A percentile compares a stretch with the other conserved stretches of the same genome.
Evolutionary conservation across 768 basidiomycete genomes (phyloP).

Genomic region (Mycena epipterygia): DNA sequence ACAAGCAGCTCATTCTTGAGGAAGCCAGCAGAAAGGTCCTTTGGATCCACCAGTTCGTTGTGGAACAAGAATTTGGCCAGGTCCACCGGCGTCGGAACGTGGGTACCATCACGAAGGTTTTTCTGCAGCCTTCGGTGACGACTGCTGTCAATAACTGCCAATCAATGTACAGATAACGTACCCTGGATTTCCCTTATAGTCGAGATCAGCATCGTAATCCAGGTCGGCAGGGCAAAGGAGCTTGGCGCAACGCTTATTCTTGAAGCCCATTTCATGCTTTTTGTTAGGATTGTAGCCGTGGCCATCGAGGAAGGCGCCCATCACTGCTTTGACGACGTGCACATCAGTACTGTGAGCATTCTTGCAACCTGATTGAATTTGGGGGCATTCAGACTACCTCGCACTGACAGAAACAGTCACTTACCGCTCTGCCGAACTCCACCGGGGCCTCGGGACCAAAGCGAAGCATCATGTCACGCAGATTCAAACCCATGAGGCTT

Average conservation of each 20-base stretch:
- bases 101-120: not conserved
- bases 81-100: not conserved
- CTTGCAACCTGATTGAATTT: not conserved
- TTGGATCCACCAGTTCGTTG: not conserved
- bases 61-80: not conserved
- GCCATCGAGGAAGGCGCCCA: not conserved
- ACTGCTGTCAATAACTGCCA: not conserved
- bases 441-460: too few relatives aligned
- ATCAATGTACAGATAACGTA: not conserved
- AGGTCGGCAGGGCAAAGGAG: not conserved
- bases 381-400: not conserved
- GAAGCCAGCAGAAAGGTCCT: not conserved
- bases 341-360: not conserved
- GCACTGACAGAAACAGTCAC: too few relatives aligned
- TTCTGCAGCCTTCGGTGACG: not conserved
- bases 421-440: too few relatives aligned
- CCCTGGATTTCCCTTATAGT: too few relatives aligned
- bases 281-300: not conserved
- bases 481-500: not conserved
- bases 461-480: too few relatives aligned
- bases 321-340: not conserved
- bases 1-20: not conserved
- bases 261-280: not conserved
- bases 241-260: not conserved
- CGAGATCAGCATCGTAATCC: not conserved